phyloP scores from a whole-genome alignment of 2,329 filamentous ascomycete species.

The Xylariaceae sp. region DNA sequence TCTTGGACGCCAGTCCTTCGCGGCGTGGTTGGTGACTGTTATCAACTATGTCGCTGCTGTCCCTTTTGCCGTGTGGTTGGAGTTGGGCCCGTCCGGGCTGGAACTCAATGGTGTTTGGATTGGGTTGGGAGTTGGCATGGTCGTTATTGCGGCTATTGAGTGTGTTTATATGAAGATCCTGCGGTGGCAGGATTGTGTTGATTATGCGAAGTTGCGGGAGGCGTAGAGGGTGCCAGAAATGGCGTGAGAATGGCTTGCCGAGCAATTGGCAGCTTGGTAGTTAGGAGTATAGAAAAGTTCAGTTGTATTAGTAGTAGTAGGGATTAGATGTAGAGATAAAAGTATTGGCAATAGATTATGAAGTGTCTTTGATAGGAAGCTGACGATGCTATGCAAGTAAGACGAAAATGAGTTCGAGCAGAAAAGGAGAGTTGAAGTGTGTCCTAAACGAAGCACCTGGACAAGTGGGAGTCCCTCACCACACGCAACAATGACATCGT shows the following conservation, averaged over 20 bases:
- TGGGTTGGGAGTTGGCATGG: constrained; percentile 33
- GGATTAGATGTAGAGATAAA: too few species aligned
- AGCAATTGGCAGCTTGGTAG: too few species aligned
- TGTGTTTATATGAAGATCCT: constrained; percentile 32
- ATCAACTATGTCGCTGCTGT: constrained; percentile 38
- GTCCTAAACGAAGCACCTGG: too few species aligned
- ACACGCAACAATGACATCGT: too few species aligned
- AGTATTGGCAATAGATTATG: too few species aligned
- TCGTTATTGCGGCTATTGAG: constrained; percentile 31
- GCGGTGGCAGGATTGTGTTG: constrained; percentile 33
- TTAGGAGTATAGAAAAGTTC: too few species aligned
- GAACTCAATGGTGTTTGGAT: constrained; percentile 35
- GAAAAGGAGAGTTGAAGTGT: too few species aligned
- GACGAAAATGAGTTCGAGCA: too few species aligned
- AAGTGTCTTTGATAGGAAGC: too few species aligned
- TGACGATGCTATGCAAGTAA: too few species aligned
- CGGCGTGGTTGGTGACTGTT: constrained; percentile 34
- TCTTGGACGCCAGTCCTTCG: constrained; percentile 36
- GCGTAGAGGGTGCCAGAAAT: constrained; percentile 2
- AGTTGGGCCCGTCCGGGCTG: constrained; percentile 31
- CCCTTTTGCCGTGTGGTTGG: constrained; percentile 37
- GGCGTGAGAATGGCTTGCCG: not conserved
- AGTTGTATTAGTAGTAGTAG: too few species aligned
- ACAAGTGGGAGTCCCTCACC: too few species aligned
- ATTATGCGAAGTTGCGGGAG: constrained; percentile 29